phyloP scores from a whole-genome alignment of 2,329 filamentous ascomycete genomes.

The Curvularia spicifera region DNA sequence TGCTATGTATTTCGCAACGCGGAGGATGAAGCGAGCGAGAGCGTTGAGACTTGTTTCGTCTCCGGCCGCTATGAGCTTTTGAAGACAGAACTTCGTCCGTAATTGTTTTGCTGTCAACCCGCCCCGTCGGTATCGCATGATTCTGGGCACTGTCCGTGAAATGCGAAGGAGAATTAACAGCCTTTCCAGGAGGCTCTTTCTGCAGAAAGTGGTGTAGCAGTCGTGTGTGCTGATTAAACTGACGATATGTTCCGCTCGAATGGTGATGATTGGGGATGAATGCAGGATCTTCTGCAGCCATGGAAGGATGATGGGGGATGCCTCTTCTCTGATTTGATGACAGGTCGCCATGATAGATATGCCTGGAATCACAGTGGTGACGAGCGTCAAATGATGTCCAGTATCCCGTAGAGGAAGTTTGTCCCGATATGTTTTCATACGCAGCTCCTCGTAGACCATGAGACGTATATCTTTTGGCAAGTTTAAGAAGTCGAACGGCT shows the following conservation, averaged over 20 bases:
- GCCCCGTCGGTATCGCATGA: not conserved
- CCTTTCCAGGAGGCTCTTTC: not conserved
- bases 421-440: not conserved
- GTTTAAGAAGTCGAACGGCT: constrained; percentile 30
- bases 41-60: not conserved
- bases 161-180: not conserved
- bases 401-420: not conserved
- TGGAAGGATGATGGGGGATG: constrained; percentile 3
- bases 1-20: not conserved
- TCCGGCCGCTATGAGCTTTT: not conserved
- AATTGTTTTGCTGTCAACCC: not conserved
- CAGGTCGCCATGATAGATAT: constrained; percentile 9
- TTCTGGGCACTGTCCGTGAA: not conserved
- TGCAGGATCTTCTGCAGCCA: not conserved
- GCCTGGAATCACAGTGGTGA: constrained; percentile 9
- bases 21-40: constrained; percentile 8
- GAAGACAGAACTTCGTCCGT: not conserved
- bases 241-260: not conserved
- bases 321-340: constrained; percentile 8
- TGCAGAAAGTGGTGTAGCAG: not conserved
- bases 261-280: not conserved
- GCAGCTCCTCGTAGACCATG: constrained; percentile 23
- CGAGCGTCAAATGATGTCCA: constrained; percentile 4
- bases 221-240: not conserved
- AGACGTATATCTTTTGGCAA: constrained; percentile 23